These are phyloP conservation scores for Ophiocordyceps camponoti-leonardi DNA, from an alignment of 2,329 filamentous ascomycete genomes.

Conservation along the genomic window DNA sequence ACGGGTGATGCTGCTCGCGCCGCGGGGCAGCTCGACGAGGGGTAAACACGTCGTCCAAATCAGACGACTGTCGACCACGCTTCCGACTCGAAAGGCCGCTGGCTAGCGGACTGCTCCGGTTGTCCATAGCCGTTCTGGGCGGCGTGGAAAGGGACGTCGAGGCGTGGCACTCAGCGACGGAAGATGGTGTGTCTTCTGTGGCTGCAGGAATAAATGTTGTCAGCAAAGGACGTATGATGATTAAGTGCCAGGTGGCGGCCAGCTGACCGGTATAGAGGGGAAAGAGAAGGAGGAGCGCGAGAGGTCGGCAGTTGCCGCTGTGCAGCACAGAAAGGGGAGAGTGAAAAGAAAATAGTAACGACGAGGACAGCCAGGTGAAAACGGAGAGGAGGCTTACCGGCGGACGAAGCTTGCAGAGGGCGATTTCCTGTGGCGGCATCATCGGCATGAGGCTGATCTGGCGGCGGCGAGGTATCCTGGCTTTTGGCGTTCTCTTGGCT, in stretches of 20 bases:
- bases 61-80: slow-evolving; percentile 8
- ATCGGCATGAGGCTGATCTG: background rate
- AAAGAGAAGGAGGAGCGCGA: background rate
- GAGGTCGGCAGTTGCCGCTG: background rate
- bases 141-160: slow-evolving; percentile 8
- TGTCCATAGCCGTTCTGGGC: slow-evolving; percentile 1
- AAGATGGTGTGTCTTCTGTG: background rate
- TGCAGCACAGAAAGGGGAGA: background rate
- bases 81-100: slow-evolving; percentile 13
- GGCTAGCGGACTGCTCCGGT: slow-evolving; percentile 4
- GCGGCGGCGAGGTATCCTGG: slow-evolving; percentile 1
- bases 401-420: background rate
- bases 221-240: background rate
- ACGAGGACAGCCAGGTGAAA: background rate
- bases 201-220: background rate
- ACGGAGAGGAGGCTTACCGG: background rate
- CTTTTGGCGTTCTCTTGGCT: background rate
- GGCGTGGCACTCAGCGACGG: background rate
- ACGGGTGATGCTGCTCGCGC: background rate
- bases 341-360: background rate
- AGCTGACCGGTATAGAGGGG: background rate
- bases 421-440: background rate
- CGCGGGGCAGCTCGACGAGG: slow-evolving; percentile 14
- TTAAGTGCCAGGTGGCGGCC: background rate
- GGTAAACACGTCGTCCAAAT: slow-evolving; percentile 3